Base-by-base conservation (phyloP, 257 asterid genomes). In the Ophiorrhiza pumila region DNA sequence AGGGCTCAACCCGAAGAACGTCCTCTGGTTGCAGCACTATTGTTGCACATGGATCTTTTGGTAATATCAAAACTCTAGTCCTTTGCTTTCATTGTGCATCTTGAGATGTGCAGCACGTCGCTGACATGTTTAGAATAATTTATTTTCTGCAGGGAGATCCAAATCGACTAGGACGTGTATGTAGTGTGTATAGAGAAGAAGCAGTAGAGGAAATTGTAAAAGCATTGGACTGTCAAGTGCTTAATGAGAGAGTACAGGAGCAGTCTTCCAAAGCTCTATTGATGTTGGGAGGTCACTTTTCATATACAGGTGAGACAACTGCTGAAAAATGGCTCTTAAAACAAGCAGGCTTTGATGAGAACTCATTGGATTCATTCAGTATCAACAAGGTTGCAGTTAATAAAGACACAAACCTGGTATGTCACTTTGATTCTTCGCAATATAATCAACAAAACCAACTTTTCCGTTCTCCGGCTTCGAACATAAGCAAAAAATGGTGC, bases 1-100 rank as follows among this genome's bases (percentile, higher is more conserved):
- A 80, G 77, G 78, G 91, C 90, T 18, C 79, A 72, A 41, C 86
- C 78, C 22, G 89, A 88, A 72, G 94, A 92, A 35, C 83, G 88
- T 58, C 91, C 92, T 4, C 0, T 87, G 61, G 69, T 86, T 57
- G 90, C 98, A 10, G 94, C 80, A 58, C 45, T 90, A 61, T 64
- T 92, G 83, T 84, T 92, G 59, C 90, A 82, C 80, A 85, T 92
- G 69, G 97, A 92, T 79, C 91, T 92, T 50, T 68, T 86, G 96
- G 98, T 90, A 78, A 70, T 87, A 32, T 37, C 32, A 29, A 64
- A 43, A 18, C 27, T 65, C 60, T 37, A 41, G 45, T 74, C 12
- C 27, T 63, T 69, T 15, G 52, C 55, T 37, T 71, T 73, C 12
- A 31, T 15, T 37, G 11, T 58, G 14, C 52, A 34, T 39, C 47